Evolutionary conservation across 352 stramenopile genomes (phyloP), one percentile per base, ranked within the genome.

Genomic region (Aphanomyces cochlioides): DNA sequence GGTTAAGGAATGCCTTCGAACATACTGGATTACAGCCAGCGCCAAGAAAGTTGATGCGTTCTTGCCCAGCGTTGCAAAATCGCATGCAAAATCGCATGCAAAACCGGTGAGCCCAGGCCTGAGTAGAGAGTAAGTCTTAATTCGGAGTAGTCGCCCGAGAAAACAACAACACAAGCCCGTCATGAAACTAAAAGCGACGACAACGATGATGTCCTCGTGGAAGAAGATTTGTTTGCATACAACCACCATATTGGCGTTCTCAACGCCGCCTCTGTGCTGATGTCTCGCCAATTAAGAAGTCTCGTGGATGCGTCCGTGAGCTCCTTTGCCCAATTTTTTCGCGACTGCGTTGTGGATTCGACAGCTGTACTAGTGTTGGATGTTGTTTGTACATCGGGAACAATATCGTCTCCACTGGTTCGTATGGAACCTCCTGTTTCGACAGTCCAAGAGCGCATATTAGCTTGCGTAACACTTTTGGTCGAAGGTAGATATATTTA

Each of bases 231-330:
- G 36, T 70, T 70, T 41, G 47, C 75, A 6, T 88, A 88, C 65
- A 75, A 76, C 10, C 79, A 79, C 28, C 88, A 92, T 65, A 75
- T 83, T 19, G 86, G 84, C 7, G 74, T 96, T 17, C 73, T 98
- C 17, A 80, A 96, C 50, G 85, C 88, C 15, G 84, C 87, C 10
- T 78, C 89, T 2, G 89, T 96, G 13, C 76, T 97, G 13, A 97
- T 98, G 90, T 94, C 90, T 10, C 77, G 85, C 3, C 96, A 96
- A 45, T 76, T 98, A n/a, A 75, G 90, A 28, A 81, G 83, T 34
- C 92, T 84, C 0, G 85, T 95, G 15, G 91, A 98, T 54, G 69
- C 73, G n/a, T 97, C 90, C 1, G 78, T 98, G 7, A 72, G 74
- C 4, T 72, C 77, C 12, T 88, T 96, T 50, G 77, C 89, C 19